These are phyloP conservation scores for Solanum hybrid DNA, from an alignment of 305 asterid species.

Conservation along the genomic window DNA sequence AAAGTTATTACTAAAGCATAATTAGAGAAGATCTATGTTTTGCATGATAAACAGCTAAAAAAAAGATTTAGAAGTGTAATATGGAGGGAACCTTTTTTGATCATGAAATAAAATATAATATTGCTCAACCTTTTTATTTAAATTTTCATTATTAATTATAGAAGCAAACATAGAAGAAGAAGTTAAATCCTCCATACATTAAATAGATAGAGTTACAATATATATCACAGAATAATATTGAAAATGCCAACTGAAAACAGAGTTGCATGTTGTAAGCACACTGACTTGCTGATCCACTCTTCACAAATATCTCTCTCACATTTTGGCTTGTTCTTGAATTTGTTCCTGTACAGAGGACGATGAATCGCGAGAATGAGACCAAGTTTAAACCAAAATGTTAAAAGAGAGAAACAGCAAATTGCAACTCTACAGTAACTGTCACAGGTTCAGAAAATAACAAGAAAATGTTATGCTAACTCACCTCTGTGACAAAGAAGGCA, in stretches of 20 bases:
- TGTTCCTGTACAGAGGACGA: background rate
- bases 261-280: background rate
- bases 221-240: background rate
- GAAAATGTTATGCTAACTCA: slow-evolving; percentile 8
- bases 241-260: background rate
- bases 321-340: background rate
- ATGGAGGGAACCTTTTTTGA: no score
- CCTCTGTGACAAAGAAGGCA: slow-evolving; percentile 91
- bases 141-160: no score
- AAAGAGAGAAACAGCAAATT: background rate
- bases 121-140: no score
- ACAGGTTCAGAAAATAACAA: no score
- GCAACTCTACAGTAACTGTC: background rate
- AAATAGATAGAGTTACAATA: no score
- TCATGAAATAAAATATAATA: no score
- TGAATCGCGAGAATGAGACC: background rate
- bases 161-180: no score
- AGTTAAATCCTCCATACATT: no score
- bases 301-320: background rate
- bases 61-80: no score
- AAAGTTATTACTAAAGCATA: background rate
- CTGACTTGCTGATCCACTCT: background rate
- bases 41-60: no score
- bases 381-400: background rate
- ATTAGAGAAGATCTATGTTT: background rate